Evolutionary conservation across 2,329 filamentous ascomycete species (phyloP).

Genomic region (Trichoderma aggressivum): DNA sequence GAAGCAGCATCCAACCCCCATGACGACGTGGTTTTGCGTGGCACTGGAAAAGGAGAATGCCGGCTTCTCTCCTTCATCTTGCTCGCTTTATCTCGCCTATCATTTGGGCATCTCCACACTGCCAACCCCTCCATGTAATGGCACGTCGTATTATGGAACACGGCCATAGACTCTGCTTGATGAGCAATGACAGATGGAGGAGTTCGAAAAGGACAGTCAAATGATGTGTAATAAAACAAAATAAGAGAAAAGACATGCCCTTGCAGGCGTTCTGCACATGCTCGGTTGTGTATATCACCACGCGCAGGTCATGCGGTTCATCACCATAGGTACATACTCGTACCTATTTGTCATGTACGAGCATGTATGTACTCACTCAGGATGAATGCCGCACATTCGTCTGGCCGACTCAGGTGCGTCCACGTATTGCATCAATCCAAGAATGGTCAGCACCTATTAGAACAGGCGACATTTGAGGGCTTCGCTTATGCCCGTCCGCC

Average conservation of each 20-base stretch:
- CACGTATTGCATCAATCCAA: constrained; percentile 3
- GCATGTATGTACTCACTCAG: not conserved
- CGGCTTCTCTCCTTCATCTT: not conserved
- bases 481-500: constrained; percentile 1
- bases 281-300: constrained; percentile 1
- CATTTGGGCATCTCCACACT: constrained; percentile 4
- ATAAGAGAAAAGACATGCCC: not conserved
- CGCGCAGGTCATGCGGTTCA: constrained; percentile 14
- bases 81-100: constrained; percentile 11
- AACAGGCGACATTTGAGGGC: not conserved
- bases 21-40: not conserved
- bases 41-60: not conserved
- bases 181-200: not conserved
- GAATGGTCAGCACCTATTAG: not conserved
- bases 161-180: not conserved
- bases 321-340: not conserved
- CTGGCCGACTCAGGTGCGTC: constrained; percentile 5
- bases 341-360: not conserved
- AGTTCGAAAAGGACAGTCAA: not conserved
- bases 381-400: not conserved
- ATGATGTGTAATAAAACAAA: not conserved
- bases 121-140: not conserved
- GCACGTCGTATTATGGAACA: not conserved
- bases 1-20: not conserved
- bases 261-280: not conserved